These are phyloP conservation scores for Suillus ampliporus DNA, from an alignment of 768 basidiomycete species.

Conservation along the genomic window DNA sequence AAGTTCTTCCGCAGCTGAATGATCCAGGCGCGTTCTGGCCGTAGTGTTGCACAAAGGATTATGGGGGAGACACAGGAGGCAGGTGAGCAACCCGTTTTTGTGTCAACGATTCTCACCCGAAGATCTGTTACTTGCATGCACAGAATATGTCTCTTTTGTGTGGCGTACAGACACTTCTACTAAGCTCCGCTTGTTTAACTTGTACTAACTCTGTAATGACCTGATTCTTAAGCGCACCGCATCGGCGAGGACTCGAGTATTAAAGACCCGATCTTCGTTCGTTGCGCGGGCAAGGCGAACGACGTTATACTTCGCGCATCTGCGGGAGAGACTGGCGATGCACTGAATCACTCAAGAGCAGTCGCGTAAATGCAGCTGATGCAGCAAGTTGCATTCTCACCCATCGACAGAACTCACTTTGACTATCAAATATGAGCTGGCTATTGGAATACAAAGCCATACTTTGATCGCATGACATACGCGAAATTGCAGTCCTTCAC, in stretches of 20 bases:
- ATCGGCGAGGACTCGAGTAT: slow-evolving; percentile 8
- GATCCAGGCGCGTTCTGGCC: no score
- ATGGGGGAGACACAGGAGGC: no score
- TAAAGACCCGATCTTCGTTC: slow-evolving; percentile 55
- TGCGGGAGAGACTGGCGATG: slow-evolving; percentile 8
- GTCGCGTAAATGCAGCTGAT: slow-evolving; percentile 38
- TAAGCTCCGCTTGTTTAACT: neutral
- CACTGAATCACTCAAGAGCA: slow-evolving; percentile 42
- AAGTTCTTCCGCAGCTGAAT: no score
- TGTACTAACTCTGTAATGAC: slow-evolving; percentile 6
- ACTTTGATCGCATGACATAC: slow-evolving; percentile 55
- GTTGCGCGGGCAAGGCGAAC: slow-evolving; percentile 59
- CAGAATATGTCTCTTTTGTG: no score
- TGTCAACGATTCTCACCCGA: no score
- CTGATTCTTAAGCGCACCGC: slow-evolving; percentile 23
- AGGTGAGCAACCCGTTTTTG: no score
- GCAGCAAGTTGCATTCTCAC: slow-evolving; percentile 7
- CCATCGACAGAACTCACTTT: slow-evolving; percentile 53
- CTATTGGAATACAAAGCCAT: slow-evolving; percentile 48
- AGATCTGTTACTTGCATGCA: no score
- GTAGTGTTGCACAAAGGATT: no score
- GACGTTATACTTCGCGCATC: slow-evolving; percentile 40
- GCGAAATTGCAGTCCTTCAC: slow-evolving; percentile 52
- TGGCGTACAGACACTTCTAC: no score
- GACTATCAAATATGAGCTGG: slow-evolving; percentile 45